Conservation (phyloP, 805 yeast species). For the Metschnikowia gelsemii region DNA sequence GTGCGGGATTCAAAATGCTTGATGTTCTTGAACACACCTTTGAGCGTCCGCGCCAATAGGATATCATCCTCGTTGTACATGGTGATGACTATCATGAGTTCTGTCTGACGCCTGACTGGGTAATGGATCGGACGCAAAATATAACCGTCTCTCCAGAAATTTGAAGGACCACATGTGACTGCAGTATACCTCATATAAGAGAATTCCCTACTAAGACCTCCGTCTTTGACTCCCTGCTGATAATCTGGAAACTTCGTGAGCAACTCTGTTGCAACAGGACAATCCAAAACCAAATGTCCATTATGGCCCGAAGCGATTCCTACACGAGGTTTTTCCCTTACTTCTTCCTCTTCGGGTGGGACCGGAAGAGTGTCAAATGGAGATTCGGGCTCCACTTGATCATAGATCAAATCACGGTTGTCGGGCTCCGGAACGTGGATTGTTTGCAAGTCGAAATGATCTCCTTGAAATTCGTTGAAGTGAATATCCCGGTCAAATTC, state of each 20-base stretch:
- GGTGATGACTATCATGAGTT: slow-evolving; percentile 59
- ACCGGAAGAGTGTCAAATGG: slow-evolving; percentile 33
- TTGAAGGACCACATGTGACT: slow-evolving; percentile 69
- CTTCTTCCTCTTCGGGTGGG: slow-evolving; percentile 38
- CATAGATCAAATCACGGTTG: slow-evolving; percentile 8
- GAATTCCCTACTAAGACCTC: slow-evolving; percentile 52
- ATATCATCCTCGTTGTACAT: slow-evolving; percentile 69
- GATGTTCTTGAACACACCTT: slow-evolving; percentile 64
- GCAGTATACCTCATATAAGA: slow-evolving; percentile 62
- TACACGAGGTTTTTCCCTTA: slow-evolving; percentile 32
- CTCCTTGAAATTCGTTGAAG: slow-evolving; percentile 42
- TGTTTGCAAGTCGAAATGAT: slow-evolving; percentile 40
- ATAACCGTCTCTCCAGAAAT: slow-evolving; percentile 55
- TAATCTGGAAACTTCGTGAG: slow-evolving; percentile 46
- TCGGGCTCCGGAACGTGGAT: slow-evolving; percentile 26
- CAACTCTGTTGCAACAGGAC: slow-evolving; percentile 78
- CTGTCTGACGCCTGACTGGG: slow-evolving; percentile 54
- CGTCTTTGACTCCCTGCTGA: slow-evolving; percentile 32
- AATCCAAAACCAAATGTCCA: slow-evolving; percentile 84
- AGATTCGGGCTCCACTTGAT: slow-evolving; percentile 22
- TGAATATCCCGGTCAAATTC: slow-evolving; percentile 41
- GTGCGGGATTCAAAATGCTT: slow-evolving; percentile 52
- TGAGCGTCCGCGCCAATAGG: slow-evolving; percentile 57
- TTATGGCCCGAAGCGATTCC: slow-evolving; percentile 33
- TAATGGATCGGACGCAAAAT: slow-evolving; percentile 56